phyloP scores from a whole-genome alignment of 1,139 yeast genomes.

The Sugiyamaella grinbergsii region DNA sequence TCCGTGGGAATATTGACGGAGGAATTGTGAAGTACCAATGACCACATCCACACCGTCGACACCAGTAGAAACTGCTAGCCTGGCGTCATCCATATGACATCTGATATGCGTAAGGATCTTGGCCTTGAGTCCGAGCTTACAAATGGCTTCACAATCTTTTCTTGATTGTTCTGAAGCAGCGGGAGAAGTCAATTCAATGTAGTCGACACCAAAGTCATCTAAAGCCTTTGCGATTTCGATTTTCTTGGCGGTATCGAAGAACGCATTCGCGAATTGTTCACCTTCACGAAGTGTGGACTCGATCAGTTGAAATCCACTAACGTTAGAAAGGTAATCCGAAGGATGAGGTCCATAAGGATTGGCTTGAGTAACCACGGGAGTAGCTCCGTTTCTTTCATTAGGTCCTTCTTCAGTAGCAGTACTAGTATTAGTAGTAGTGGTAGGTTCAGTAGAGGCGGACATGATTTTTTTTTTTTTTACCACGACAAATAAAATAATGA shows the following conservation, averaged over 20 bases:
- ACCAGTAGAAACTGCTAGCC: slow-evolving; percentile 96
- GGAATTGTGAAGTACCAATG: slow-evolving; percentile 94
- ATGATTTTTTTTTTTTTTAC: too few relatives aligned
- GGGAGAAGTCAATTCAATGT: slow-evolving; percentile 95
- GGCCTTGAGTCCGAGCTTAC: slow-evolving; percentile 94
- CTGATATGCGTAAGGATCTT: slow-evolving; percentile 90
- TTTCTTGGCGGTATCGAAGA: slow-evolving; percentile 92
- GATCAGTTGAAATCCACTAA: slow-evolving; percentile 83
- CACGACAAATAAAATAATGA: too few relatives aligned
- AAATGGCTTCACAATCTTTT: slow-evolving; percentile 94
- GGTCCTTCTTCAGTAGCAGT: slow-evolving; percentile 20
- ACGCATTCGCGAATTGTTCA: slow-evolving; percentile 97
- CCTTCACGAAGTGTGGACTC: slow-evolving; percentile 98
- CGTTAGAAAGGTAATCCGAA: slow-evolving; percentile 87
- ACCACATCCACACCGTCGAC: slow-evolving; percentile 99
- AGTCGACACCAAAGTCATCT: slow-evolving; percentile 97
- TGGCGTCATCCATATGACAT: slow-evolving; percentile 99
- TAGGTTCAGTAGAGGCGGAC: background rate
- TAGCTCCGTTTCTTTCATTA: slow-evolving; percentile 19
- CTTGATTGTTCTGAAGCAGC: slow-evolving; percentile 96
- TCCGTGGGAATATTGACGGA: slow-evolving; percentile 95
- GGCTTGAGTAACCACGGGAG: slow-evolving; percentile 33
- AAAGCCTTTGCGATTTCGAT: slow-evolving; percentile 96
- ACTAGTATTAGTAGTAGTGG: slow-evolving; percentile 7
- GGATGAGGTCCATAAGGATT: slow-evolving; percentile 98